These are phyloP conservation scores for Colletotrichum lentis DNA, from an alignment of 2,329 filamentous ascomycete genomes.

Conservation along the genomic window DNA sequence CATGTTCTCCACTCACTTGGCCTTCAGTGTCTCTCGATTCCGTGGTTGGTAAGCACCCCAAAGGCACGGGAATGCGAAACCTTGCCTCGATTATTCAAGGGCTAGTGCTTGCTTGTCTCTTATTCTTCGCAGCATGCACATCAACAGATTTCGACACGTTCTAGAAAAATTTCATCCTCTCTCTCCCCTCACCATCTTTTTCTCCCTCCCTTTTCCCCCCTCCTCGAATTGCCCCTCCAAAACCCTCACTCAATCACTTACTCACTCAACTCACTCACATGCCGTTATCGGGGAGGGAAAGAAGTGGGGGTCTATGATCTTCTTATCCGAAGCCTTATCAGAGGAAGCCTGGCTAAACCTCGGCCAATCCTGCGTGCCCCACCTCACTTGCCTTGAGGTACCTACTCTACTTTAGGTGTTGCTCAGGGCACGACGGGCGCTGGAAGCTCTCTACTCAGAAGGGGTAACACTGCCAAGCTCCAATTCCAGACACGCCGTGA, in stretches of 20 bases:
- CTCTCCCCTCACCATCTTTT: too few relatives aligned
- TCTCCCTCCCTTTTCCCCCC: background rate
- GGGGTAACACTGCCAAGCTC: background rate
- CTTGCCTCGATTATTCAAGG: background rate
- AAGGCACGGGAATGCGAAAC: background rate
- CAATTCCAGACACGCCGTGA: constrained; percentile 17
- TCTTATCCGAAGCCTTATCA: background rate
- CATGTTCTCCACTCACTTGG: constrained; percentile 22
- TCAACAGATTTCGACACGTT: background rate
- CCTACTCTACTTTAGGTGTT: background rate
- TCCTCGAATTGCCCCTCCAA: background rate
- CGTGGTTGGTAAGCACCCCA: constrained; percentile 31
- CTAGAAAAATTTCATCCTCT: constrained; percentile 21
- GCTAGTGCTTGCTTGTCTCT: background rate
- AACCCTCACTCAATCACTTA: too few relatives aligned
- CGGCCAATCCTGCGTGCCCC: background rate
- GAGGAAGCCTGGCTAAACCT: background rate
- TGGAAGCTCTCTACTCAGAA: too few relatives aligned
- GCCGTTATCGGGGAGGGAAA: constrained; percentile 5
- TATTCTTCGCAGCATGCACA: background rate
- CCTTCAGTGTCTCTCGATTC: background rate
- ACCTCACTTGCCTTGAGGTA: too few relatives aligned
- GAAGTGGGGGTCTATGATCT: background rate
- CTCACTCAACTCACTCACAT: background rate
- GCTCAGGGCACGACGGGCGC: background rate